Base-by-base conservation (phyloP, 1,284 basidiomycete species). In the Malassezia dermatis region DNA sequence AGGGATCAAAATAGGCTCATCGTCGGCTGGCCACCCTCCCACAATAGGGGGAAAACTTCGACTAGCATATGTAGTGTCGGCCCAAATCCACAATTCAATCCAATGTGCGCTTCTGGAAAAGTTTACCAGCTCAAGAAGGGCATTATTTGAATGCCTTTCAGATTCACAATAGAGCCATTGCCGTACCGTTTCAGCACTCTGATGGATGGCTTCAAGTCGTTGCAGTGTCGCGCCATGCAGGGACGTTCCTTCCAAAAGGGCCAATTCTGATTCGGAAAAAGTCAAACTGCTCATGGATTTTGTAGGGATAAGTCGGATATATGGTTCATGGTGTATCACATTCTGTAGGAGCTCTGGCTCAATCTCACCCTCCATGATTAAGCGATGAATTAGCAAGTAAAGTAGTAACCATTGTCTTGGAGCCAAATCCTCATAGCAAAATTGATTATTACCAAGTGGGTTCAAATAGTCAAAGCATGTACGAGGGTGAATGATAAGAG, bases 11-110 rank as follows among this genome's bases (percentile, higher is more conserved):
- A 72, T 60, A 0, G 69, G 69, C 8, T 61, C 59, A 2, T 41
- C 39, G 10, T 24, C 27, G 7, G 49, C 26, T 15, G 28, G 26
- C 46, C 42, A 43, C 1, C 60, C 55, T 12, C 63, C 53, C 1
- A 72, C 43, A 0, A 57, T 34, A 8, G 66, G 58, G 4, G 69
- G 69, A 32, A 72, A 72, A 12, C 68, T 65, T 12, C 69, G 66
- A 19, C 62, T 65, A 21, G 52, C 52, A 27, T 61, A 64, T 0
- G 53, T 57, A 4, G 55, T 60, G 27, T 65, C 61, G 1, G 68
- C 62, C 69, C 67, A 70, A 19, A 58, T 45, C 63, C 66, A 72
- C 1, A 61, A 43, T 21, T 53, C 46, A 0, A 62, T 27, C 24
- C 53, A 59, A 4, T 4, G 4, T 3, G 21, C 37, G 3, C 12